Evolutionary conservation across 306 rosid species (phyloP).

Genomic region (Acmispon strigosus): DNA sequence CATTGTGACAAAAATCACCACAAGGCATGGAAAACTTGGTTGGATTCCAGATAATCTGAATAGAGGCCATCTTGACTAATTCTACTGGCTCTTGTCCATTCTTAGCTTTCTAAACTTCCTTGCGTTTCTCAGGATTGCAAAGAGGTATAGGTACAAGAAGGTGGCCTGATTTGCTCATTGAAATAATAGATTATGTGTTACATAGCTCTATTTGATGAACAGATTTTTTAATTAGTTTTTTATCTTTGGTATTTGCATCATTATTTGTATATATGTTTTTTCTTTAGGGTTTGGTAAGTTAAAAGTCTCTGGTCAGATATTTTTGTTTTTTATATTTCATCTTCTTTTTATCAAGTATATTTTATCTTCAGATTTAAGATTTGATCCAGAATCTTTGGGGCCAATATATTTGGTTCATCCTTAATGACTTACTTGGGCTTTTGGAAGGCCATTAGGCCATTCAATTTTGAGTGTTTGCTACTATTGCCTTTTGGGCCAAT

Average conservation of each 20-base stretch:
- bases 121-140: conserved; percentile 50
- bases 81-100: conserved; percentile 61
- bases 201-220: not conserved
- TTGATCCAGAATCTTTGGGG: not conserved
- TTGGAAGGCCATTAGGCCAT: no score
- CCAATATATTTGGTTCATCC: not conserved
- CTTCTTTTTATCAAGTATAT: no score
- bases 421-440: not conserved
- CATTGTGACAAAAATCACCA: conserved; percentile 51
- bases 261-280: conserved; percentile 1
- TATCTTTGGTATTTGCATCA: not conserved
- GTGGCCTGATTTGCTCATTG: conserved; percentile 12
- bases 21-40: conserved; percentile 56
- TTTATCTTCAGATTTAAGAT: not conserved
- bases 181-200: not conserved
- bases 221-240: not conserved
- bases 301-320: not conserved
- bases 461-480: no score
- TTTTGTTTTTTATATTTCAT: not conserved
- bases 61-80: conserved; percentile 79
- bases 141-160: conserved; percentile 60
- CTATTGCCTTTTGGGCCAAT: no score
- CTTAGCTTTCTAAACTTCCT: conserved; percentile 60
- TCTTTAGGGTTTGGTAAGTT: not conserved
- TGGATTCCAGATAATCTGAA: conserved; percentile 85